Base-by-base conservation (phyloP, 768 basidiomycete species). In the Trametes meyenii region DNA sequence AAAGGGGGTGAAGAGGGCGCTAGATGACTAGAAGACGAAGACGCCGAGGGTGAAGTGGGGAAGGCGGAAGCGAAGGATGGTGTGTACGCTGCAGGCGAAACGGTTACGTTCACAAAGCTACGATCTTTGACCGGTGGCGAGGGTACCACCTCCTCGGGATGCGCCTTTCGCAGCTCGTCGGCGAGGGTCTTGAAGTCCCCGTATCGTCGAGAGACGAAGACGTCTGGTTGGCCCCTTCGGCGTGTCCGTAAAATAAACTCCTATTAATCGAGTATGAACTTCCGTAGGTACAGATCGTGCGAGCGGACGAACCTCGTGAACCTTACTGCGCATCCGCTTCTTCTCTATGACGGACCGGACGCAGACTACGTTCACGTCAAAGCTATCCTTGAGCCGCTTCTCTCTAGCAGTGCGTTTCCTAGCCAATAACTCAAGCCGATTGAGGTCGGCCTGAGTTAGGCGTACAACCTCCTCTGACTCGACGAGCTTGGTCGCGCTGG, bases 221-320 rank as follows among this genome's bases (percentile, higher is more conserved):
- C 82, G 65, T 97, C 95, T 2, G 79, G 81, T 63, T 81, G 81
- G 14, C 85, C 80, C 6, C 86, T 83, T 43, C 94, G 82, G 16
- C 88, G 82, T 0, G 96, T 98, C 33, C 94, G 86, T 33, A 99
- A 86, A 67, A 99, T 87, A 72, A 99, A 99, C 81, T 98, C 97
- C 91, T 98, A 68, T 44, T 50, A 40, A 16, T 16, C 10, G 21
- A 29, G 12, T 10, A 1, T 21, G 23, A 39, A 35, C 12, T 13
- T 11, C 29, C 4, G 39, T 24, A 21, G 3, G 3, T 39, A 12
- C 12, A 14, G 13, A 19, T 7, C 5, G 17, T 7, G 11, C 17
- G 7, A 50, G 57, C 62, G 16, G n/a, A 77, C 85, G 64, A 70
- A 92, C 96, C 76, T 99, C 96, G 73, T 97, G 96, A 13, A 80